Percentiles rank a stretch among this genome's conserved stretches.
These are phyloP conservation scores for Abrus pulchellus DNA, from an alignment of 306 rosid species.

Conservation along the genomic window DNA sequence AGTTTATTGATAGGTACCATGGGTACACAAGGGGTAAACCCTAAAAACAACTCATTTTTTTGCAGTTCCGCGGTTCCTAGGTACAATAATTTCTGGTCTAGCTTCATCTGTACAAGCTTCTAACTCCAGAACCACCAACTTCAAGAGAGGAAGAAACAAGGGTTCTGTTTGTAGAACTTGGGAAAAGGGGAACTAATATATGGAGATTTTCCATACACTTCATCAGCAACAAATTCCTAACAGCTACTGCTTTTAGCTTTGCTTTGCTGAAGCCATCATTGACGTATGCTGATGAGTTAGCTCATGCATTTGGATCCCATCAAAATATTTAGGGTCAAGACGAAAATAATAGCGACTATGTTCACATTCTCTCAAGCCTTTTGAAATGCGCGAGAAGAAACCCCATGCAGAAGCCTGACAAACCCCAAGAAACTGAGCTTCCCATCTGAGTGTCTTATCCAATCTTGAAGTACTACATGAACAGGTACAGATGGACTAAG, in stretches of 20 bases:
- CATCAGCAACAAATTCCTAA: constrained; percentile 46
- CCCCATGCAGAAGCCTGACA: constrained; percentile 70
- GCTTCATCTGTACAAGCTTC: constrained; percentile 73
- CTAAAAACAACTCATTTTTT: constrained; percentile 53
- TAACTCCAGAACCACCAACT: constrained; percentile 57
- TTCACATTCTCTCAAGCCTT: constrained; percentile 17
- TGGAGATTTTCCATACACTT: constrained; percentile 44
- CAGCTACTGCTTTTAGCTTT: constrained; percentile 27
- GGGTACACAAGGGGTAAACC: constrained; percentile 52
- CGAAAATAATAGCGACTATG: not conserved
- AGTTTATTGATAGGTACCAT: constrained; percentile 52
- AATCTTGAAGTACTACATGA: constrained; percentile 82
- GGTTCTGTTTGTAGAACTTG: not conserved
- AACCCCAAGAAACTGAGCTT: constrained; percentile 81
- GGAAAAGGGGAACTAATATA: constrained; percentile 39
- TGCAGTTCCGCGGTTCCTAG: constrained; percentile 56
- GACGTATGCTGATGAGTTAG: constrained; percentile 28
- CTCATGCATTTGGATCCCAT: not conserved
- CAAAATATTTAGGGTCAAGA: not conserved
- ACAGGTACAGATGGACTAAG: constrained; percentile 74
- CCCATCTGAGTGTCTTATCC: constrained; percentile 79
- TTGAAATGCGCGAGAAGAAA: constrained; percentile 34
- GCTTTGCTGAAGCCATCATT: constrained; percentile 31
- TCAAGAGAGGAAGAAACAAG: constrained; percentile 12
- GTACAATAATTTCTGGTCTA: constrained; percentile 60